Conservation (phyloP, 495 filamentous ascomycete genomes). For the Lindgomyces ingoldianus region DNA sequence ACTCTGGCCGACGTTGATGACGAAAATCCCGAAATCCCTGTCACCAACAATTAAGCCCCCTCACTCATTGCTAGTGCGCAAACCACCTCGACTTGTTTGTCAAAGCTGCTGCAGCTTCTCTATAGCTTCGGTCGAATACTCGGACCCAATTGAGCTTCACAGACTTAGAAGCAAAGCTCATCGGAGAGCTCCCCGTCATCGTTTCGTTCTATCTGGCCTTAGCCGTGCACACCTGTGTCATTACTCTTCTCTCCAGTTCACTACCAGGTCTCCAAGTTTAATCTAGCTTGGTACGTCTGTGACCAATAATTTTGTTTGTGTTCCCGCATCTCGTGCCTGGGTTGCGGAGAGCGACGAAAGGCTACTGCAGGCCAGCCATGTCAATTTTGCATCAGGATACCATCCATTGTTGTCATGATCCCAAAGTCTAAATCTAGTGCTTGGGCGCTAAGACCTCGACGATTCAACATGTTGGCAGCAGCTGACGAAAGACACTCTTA, state of each 20-base stretch:
- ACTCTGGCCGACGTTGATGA: no score
- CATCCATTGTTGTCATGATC: not conserved
- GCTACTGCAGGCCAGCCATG: slow-evolving; percentile 15
- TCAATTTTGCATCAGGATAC: not conserved
- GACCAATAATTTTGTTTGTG: not conserved
- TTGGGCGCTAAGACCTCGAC: slow-evolving; percentile 2
- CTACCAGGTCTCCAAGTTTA: not conserved
- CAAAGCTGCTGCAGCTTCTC: no score
- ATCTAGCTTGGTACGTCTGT: no score
- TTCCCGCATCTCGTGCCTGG: slow-evolving; percentile 5
- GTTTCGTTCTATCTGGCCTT: not conserved
- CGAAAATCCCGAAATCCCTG: no score
- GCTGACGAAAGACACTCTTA: not conserved
- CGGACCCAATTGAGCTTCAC: not conserved
- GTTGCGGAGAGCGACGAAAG: not conserved
- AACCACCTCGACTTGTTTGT: no score
- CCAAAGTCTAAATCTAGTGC: not conserved
- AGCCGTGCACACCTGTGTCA: slow-evolving; percentile 19
- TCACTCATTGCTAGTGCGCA: no score
- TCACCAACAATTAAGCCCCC: no score
- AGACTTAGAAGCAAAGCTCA: not conserved
- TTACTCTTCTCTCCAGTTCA: not conserved
- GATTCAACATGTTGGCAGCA: not conserved
- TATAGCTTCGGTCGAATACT: not conserved
- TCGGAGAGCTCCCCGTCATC: slow-evolving; percentile 8